Evolutionary conservation across 1,139 yeast species (phyloP), one percentile per base, ranked within the genome.

Genomic region (Pneumocystis sp.): DNA sequence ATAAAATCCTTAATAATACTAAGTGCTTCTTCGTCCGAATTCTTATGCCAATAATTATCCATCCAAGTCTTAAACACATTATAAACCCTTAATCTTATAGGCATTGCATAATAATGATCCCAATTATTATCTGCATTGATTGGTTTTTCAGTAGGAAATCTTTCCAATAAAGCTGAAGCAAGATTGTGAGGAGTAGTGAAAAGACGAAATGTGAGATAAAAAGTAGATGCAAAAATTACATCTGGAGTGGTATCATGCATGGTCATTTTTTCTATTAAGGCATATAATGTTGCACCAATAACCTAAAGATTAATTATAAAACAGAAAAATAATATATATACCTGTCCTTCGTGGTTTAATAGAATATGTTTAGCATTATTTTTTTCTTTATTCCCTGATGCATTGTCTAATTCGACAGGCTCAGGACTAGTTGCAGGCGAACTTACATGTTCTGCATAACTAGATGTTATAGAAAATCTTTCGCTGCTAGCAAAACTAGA

Each of bases 231-330:
- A 69, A 87, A 84, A 70, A 85, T 83, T 66, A 84, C 84, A 68
- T 85, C 89, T 1, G 90, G 87, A 1, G 84, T 79, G 37, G 76
- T 75, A 8, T 76, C 67, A 72, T 88, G 96, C 73, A 87, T 86
- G 0, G 96, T 89, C 65, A 89, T 76, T 34, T 88, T 78, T 71
- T 80, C 82, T 1, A 90, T 83, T 66, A 89, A 78, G 0, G 91
- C 91, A 70, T 85, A 84, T 71, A 89, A 83, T 0, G 96, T 85
- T 0, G 91, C 91, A 3, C 96, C 96, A 61, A 87, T 75, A 50
- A 59, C 61, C 61, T 59, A 31, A 12, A 17, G 21, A 42, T 25
- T 39, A n/a, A 59, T 21, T 59, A 42, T 59, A 21, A 59, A 39
- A 39, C 19, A 42, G 19, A 25, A 59, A 25, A 25, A 2, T 44